Base-by-base conservation (phyloP, 2,329 filamentous ascomycete genomes). In the Chaetomium olivaceum region DNA sequence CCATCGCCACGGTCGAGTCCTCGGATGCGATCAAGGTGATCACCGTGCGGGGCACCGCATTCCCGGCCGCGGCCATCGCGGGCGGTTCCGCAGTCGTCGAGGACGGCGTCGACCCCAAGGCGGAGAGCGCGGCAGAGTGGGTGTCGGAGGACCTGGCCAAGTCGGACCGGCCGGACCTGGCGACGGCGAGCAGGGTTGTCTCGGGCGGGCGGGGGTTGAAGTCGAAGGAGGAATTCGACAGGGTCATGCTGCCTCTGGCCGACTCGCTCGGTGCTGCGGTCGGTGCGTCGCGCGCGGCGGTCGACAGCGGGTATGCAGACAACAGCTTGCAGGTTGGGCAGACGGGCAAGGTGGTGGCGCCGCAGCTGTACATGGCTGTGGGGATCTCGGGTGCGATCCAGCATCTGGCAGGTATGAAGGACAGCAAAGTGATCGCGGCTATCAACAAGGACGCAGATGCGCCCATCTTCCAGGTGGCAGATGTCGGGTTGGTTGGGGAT, bases 351-450 rank as follows among this genome's bases (percentile, higher is more conserved):
- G 96, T 98, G 68, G 94, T 99, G 62, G 95, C 95, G 56, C 95
- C 95, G 66, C 90, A 99, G 79, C 82, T 99, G 67, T 99, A 99
- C 77, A 85, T 99, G 72, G 96, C 93, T 62, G 93, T 94, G 14
- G 95, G 95, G 75, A 98, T 99, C 73, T 97, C 92, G 9, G 95
- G 95, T 62, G 95, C 95, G 25, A 99, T 99, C 73, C 95, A 99
- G 81, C 95, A 99, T 83, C 80, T 99, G 80, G 95, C 95, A 36
- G 95, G 95, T 76, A 99, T 99, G 95, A 99, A 99, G 86, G 95
- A 99, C 77, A 97, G 93, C 83, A 99, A 99, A 83, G 95, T 99
- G 66, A 99, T 99, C 81, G 95, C 94, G 25, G 92, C 92, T 16
- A 98, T 99, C 76, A 99, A 99, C 85, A 99, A 99, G 83, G 95